Evolutionary conservation across 495 filamentous ascomycete genomes (phyloP), one percentile per base, ranked within the genome.

Genomic region (Xanthoparmelia taractica): DNA sequence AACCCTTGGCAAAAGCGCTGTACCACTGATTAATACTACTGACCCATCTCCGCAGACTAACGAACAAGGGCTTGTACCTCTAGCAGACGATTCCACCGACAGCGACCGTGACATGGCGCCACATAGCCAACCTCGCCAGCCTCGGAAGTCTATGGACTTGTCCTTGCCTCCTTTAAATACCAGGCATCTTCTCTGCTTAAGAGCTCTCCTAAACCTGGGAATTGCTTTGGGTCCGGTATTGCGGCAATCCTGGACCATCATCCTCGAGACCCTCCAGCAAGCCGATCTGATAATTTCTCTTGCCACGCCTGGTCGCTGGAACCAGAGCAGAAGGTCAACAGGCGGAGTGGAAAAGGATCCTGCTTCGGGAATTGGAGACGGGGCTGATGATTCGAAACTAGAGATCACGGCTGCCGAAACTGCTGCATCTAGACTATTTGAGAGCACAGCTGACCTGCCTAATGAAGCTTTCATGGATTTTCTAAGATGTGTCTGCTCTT

Each of bases 181-280:
- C 17, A 83, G 94, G 15, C 97, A 98, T 70, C 78, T 98, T 1
- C 75, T 97, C 12, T 97, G 93, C 68, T 76, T 98, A 34, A 80
- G 94, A 68, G 94, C 94, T 58, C 79, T 97, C 18, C 78, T 98
- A 5, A 97, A 98, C 67, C 76, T 98, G 17, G 94, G 95, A 4
- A 98, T 97, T 70, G 95, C 94, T 45, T 76, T 98, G 10, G 94
- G 94, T 0, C 91, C 94, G 8, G 93, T 90, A 6, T 77, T 98
- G 23, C 73, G 77, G 66, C 79, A 80, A 23, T 89, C 92, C 31
- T 97, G 93, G 91, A 84, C 84, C 1, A 97, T 98, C 60, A 76
- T 97, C 25, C 77, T 97, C 3, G 92, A 96, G 66, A 95, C 91
- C 1, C 77, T 97, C 8, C 89, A 96, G 67, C 88, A 96, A 71